phyloP scores from a whole-genome alignment of 495 filamentous ascomycete genomes.

The Penicillium argentinense region DNA sequence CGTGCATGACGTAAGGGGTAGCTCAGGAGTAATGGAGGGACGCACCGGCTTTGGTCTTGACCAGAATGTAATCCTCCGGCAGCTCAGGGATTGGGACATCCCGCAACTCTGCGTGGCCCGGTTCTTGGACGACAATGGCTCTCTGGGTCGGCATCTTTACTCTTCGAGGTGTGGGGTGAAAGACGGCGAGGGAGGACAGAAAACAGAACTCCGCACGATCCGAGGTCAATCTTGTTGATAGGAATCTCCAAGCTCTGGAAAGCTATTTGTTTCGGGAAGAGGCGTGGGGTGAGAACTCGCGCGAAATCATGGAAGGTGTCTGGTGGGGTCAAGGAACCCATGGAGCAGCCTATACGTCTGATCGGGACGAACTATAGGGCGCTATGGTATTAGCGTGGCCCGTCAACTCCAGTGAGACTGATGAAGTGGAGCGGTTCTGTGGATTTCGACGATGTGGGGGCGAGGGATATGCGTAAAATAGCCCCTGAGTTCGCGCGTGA shows the following conservation, averaged over 20 bases:
- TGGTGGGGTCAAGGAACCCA: neutral
- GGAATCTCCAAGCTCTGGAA: neutral
- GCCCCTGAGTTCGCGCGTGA: neutral
- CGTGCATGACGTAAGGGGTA: neutral
- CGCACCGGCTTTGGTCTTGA: slow-evolving; percentile 39
- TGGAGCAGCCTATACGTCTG: neutral
- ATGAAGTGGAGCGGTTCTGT: neutral
- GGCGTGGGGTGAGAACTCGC: neutral
- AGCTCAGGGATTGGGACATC: slow-evolving; percentile 30
- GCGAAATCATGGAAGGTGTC: neutral
- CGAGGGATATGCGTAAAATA: too few relatives aligned
- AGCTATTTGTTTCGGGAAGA: neutral
- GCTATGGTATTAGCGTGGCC: neutral
- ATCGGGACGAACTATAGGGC: neutral
- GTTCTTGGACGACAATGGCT: slow-evolving; percentile 17
- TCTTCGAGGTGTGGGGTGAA: neutral
- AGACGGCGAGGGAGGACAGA: neutral
- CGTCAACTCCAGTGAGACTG: neutral
- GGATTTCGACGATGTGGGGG: neutral
- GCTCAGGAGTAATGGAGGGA: neutral
- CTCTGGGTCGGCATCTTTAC: slow-evolving; percentile 14
- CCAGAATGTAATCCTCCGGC: slow-evolving; percentile 42
- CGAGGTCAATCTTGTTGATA: slow-evolving; percentile 4
- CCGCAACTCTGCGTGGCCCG: slow-evolving; percentile 10
- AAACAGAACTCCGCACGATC: neutral